A percentile compares a stretch with the other conserved stretches of the same genome.
These are phyloP conservation scores for Angophora floribunda DNA, from an alignment of 345 rosid species.

Conservation along the genomic window DNA sequence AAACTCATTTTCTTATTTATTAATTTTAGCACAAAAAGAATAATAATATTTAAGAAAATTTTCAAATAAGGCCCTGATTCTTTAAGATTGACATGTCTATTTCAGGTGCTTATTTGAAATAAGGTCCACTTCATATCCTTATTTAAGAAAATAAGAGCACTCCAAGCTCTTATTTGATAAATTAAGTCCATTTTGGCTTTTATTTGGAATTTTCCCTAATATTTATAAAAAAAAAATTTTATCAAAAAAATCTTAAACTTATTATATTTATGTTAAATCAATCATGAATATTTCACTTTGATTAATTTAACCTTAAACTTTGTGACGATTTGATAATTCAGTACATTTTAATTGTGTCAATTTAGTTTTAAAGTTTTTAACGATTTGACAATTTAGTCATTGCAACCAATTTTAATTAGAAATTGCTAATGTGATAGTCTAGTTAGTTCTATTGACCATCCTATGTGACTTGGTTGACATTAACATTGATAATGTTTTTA, in stretches of 20 bases:
- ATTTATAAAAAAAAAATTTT: neutral
- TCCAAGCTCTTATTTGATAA: no score
- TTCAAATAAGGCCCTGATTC: no score
- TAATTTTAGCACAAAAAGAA: neutral
- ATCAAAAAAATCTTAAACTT: neutral
- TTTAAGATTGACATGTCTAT: no score
- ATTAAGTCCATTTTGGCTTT: no score
- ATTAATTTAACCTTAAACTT: no score
- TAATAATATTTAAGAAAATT: neutral
- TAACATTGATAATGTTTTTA: neutral
- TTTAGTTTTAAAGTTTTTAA: no score
- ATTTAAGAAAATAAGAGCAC: no score
- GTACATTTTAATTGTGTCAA: accelerated
- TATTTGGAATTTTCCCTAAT: no score
- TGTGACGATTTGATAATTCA: accelerated
- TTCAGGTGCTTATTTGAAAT: no score
- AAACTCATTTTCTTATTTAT: neutral
- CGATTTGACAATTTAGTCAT: no score
- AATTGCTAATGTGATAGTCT: neutral
- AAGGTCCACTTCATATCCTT: no score
- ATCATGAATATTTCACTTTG: no score
- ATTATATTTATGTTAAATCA: neutral
- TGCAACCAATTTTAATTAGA: accelerated
- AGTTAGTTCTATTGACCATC: accelerated
- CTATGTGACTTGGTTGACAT: accelerated